phyloP scores from a whole-genome alignment of 225 moss, liverwort and hornwort genomes.

The Marchantia paleacea region DNA sequence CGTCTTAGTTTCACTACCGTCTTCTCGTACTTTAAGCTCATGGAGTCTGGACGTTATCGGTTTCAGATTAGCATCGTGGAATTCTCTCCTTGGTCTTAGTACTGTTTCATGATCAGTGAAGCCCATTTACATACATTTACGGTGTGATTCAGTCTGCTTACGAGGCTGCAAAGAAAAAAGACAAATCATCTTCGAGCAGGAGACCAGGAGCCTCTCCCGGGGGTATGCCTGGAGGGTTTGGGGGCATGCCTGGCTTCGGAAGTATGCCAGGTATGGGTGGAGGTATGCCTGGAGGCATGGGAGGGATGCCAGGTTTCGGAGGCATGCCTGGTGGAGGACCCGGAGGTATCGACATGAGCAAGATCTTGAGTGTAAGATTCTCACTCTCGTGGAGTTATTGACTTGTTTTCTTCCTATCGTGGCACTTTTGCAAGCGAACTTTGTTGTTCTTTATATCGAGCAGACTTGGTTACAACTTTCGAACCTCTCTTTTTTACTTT shows the following conservation, averaged over 20 bases:
- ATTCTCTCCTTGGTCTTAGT: not conserved
- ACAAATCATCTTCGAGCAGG: conserved; percentile 31
- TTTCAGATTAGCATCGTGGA: not conserved
- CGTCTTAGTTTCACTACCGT: not conserved
- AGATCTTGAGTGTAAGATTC: conserved; percentile 74
- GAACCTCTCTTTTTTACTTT: not conserved
- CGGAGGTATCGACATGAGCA: conserved; percentile 95
- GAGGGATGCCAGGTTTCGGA: conserved; percentile 54
- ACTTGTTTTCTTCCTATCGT: too few species aligned
- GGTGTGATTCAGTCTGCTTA: conserved; percentile 61
- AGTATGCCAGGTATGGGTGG: conserved; percentile 50
- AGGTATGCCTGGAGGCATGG: conserved; percentile 22
- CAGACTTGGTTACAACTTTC: not conserved
- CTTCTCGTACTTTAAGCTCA: not conserved
- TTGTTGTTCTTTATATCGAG: too few species aligned
- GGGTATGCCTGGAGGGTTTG: conserved; percentile 45
- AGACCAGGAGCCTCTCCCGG: conserved; percentile 49
- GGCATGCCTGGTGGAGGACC: conserved; percentile 51
- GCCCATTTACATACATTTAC: not conserved
- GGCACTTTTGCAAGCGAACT: too few species aligned
- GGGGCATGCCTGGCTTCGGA: conserved; percentile 29
- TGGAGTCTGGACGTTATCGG: too few species aligned
- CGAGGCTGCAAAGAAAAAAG: conserved; percentile 71
- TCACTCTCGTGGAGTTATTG: not conserved
- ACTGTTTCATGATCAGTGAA: not conserved